A percentile compares a stretch with the other conserved stretches of the same genome.
phyloP scores from a whole-genome alignment of 2,329 filamentous ascomycete species.

The Ascochyta pisi region DNA sequence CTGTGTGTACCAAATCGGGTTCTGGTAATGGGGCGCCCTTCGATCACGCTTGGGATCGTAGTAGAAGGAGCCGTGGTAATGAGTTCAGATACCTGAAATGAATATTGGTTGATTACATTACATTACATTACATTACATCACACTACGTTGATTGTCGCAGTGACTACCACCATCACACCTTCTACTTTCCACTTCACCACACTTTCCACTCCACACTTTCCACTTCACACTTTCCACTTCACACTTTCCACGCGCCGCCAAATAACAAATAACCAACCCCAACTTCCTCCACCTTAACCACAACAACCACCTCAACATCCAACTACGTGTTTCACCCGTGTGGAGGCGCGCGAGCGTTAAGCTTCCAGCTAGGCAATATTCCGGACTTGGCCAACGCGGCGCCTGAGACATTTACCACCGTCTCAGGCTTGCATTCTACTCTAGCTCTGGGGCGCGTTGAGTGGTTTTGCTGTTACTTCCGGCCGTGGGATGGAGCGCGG shows the following conservation, averaged over 20 bases:
- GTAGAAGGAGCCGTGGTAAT: slow-evolving; percentile 41
- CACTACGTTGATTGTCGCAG: slow-evolving; percentile 13
- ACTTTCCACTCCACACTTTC: too few species aligned
- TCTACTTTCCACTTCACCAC: not conserved
- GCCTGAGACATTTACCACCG: slow-evolving; percentile 6
- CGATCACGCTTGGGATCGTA: slow-evolving; percentile 36
- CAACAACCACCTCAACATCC: too few species aligned
- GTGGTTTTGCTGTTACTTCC: too few species aligned
- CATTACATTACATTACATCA: not conserved
- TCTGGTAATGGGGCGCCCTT: slow-evolving; percentile 26
- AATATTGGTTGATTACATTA: slow-evolving; percentile 14
- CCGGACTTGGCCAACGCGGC: slow-evolving; percentile 9
- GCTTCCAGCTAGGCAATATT: slow-evolving; percentile 5
- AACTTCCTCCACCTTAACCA: too few species aligned
- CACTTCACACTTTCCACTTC: too few species aligned
- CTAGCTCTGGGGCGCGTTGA: too few species aligned
- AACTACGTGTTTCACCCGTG: not conserved
- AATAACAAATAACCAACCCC: too few species aligned
- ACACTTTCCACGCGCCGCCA: too few species aligned
- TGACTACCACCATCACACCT: not conserved
- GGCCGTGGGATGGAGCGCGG: too few species aligned
- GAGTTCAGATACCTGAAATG: slow-evolving; percentile 35
- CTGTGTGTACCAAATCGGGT: slow-evolving; percentile 29
- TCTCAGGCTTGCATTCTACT: not conserved
- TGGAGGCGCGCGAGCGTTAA: not conserved